Conservation (phyloP, 345 rosid species). For the Arabidopsis thaliana region DNA sequence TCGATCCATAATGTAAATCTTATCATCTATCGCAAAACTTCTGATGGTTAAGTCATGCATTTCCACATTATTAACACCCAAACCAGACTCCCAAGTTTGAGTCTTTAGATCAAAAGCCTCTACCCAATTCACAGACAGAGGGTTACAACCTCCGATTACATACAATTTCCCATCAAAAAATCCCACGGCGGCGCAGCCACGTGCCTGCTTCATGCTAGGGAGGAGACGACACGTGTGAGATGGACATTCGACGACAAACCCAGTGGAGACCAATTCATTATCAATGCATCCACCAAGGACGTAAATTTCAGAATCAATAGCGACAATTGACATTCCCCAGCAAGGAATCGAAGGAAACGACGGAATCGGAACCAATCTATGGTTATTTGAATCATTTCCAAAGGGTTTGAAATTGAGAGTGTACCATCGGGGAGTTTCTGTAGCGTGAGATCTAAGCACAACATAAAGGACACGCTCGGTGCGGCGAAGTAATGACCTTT, state of each 20-base stretch:
- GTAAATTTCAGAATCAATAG: constrained; percentile 15
- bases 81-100: constrained; percentile 48
- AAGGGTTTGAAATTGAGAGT: constrained; percentile 22
- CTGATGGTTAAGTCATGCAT: constrained; percentile 2
- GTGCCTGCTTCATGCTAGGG: constrained; percentile 33
- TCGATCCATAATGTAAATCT: constrained; percentile 30
- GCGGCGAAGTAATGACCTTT: not conserved
- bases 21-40: constrained; percentile 23
- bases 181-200: constrained; percentile 49
- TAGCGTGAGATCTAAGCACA: constrained; percentile 26
- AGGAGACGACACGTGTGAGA: constrained; percentile 15
- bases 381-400: not conserved
- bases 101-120: constrained; percentile 56
- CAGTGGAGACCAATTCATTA: constrained; percentile 17
- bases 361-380: constrained; percentile 22
- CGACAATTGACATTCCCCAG: constrained; percentile 39
- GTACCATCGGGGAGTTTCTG: constrained; percentile 32
- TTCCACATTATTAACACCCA: constrained; percentile 1
- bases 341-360: constrained; percentile 34
- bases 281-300: constrained; percentile 31
- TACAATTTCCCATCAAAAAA: constrained; percentile 57
- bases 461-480: constrained; percentile 9
- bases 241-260: constrained; percentile 20
- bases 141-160: constrained; percentile 73
- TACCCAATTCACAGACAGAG: constrained; percentile 60